Percentiles rank a stretch among this genome's conserved stretches.
Evolutionary conservation across 73 alveolate genomes (phyloP).

Genomic region (Paramecium biaurelia): DNA sequence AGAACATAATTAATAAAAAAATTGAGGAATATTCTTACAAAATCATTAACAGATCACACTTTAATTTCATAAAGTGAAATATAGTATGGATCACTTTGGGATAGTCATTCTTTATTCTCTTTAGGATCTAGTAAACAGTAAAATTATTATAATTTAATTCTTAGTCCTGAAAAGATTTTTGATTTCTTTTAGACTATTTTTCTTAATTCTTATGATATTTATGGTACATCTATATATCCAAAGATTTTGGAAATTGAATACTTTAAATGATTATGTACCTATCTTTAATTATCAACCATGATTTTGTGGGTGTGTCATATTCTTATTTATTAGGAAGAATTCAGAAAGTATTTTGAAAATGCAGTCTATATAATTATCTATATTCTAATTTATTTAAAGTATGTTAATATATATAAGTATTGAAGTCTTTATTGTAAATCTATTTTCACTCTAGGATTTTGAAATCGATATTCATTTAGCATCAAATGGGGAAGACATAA

Average conservation of each 20-base stretch:
- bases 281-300: conserved; percentile 73
- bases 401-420: too few relatives aligned
- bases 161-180: neutral
- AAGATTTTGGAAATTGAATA: conserved; percentile 79
- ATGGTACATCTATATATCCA: conserved; percentile 78
- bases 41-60: neutral
- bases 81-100: conserved; percentile 79
- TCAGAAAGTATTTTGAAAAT: conserved; percentile 37
- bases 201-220: conserved; percentile 77
- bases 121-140: conserved; percentile 77
- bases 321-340: too few relatives aligned
- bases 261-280: conserved; percentile 94
- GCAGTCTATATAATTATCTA: too few relatives aligned
- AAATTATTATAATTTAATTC: conserved; percentile 63
- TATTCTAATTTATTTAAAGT: too few relatives aligned
- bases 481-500: neutral
- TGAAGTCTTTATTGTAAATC: too few relatives aligned
- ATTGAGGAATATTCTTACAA: neutral
- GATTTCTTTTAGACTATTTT: conserved; percentile 70
- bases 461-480: neutral
- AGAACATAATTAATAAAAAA: neutral
- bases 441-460: conserved; percentile 26
- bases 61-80: conserved; percentile 75
- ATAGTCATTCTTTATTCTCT: conserved; percentile 83
- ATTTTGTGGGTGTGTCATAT: conserved; percentile 81